These are phyloP conservation scores for Alternaria sp. DNA, from an alignment of 2,329 filamentous ascomycete species.

Conservation along the genomic window DNA sequence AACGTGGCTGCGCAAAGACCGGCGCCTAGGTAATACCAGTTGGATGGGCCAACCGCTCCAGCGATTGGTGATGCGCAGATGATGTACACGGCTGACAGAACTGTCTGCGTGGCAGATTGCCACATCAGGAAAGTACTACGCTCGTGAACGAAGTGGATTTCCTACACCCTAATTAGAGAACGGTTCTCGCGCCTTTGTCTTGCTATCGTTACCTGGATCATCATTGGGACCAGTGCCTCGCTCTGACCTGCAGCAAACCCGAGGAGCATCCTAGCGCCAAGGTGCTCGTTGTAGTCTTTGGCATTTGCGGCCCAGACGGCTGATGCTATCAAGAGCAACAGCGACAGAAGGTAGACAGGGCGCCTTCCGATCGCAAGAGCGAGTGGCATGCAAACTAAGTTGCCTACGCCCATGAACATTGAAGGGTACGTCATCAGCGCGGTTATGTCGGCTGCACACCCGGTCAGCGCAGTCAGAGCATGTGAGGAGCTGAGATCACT, in stretches of 20 bases:
- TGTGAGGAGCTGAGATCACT: not conserved
- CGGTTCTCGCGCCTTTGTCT: not conserved
- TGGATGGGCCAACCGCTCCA: conserved; percentile 48
- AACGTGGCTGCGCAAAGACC: conserved; percentile 44
- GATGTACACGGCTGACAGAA: conserved; percentile 47
- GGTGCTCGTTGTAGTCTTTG: conserved; percentile 39
- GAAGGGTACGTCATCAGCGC: conserved; percentile 36
- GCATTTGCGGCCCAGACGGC: conserved; percentile 18
- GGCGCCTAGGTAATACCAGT: conserved; percentile 54
- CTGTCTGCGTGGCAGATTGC: conserved; percentile 51
- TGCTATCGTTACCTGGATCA: conserved; percentile 31
- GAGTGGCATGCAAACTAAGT: conserved; percentile 26
- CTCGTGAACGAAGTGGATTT: conserved; percentile 55
- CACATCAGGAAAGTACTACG: conserved; percentile 51
- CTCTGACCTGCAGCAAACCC: conserved; percentile 52
- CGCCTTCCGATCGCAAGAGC: conserved; percentile 29
- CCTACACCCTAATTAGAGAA: conserved; percentile 3
- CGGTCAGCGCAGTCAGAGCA: conserved; percentile 42
- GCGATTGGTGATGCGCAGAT: conserved; percentile 54
- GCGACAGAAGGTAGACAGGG: conserved; percentile 25
- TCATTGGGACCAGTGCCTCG: conserved; percentile 53
- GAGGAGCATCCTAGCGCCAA: conserved; percentile 48
- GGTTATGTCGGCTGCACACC: conserved; percentile 46
- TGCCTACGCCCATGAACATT: conserved; percentile 35
- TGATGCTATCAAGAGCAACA: conserved; percentile 16